Conservation (phyloP, 2,329 filamentous ascomycete genomes). For the Penicillium hesseltinei region DNA sequence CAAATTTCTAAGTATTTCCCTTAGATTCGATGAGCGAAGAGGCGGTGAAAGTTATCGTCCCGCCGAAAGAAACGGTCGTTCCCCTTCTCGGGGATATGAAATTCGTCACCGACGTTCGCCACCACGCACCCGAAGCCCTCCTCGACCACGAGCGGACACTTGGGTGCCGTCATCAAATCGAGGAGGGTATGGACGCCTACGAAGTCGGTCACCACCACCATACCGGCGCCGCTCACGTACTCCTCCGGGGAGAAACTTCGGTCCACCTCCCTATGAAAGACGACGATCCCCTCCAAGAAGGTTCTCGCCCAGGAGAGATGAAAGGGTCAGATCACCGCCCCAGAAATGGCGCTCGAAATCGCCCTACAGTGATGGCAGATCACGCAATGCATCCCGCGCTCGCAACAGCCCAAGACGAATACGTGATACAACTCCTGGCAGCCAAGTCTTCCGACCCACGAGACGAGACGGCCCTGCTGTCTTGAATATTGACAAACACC, state of each 20-base stretch:
- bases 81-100: slow-evolving; percentile 37
- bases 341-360: slow-evolving; percentile 42
- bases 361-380: slow-evolving; percentile 33
- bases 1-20: slow-evolving; percentile 10
- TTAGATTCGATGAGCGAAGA: slow-evolving; percentile 42
- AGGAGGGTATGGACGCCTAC: slow-evolving; percentile 33
- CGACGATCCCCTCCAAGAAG: slow-evolving; percentile 40
- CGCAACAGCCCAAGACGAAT: slow-evolving; percentile 35
- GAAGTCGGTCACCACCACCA: slow-evolving; percentile 43
- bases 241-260: slow-evolving; percentile 38
- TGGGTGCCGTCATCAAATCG: slow-evolving; percentile 41
- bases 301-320: slow-evolving; percentile 43
- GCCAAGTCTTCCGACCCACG: slow-evolving; percentile 31
- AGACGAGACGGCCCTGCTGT: slow-evolving; percentile 37
- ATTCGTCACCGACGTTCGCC: slow-evolving; percentile 37
- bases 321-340: slow-evolving; percentile 39
- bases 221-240: slow-evolving; percentile 46
- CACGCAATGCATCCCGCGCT: slow-evolving; percentile 32
- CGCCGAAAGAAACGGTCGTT: slow-evolving; percentile 30
- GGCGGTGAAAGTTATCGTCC: slow-evolving; percentile 47
- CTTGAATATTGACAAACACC: slow-evolving; percentile 29
- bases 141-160: slow-evolving; percentile 41
- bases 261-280: slow-evolving; percentile 33
- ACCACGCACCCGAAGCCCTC: slow-evolving; percentile 39
- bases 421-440: slow-evolving; percentile 38